These are phyloP conservation scores for Kazachstania bromeliacearum DNA, from an alignment of 805 yeast genomes.

Conservation along the genomic window DNA sequence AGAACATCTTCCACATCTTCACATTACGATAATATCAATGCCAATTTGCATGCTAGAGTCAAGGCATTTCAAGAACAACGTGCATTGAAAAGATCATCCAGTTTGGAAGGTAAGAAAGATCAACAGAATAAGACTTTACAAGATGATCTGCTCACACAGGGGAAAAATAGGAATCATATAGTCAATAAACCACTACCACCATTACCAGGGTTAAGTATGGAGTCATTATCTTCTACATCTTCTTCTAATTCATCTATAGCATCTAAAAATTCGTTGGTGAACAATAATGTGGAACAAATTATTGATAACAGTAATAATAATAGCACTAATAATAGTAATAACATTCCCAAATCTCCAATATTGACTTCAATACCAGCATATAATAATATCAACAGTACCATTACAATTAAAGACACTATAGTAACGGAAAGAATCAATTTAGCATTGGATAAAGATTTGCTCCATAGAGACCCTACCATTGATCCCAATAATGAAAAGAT, in stretches of 20 bases:
- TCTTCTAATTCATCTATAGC: constrained; percentile 1
- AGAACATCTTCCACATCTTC: constrained; percentile 23
- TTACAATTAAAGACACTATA: too few relatives aligned
- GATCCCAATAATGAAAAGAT: too few relatives aligned
- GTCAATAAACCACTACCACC: constrained; percentile 37
- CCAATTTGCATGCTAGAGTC: constrained; percentile 79
- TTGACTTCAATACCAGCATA: neutral
- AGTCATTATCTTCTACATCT: constrained; percentile 3
- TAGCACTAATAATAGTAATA: neutral
- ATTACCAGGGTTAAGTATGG: constrained; percentile 19
- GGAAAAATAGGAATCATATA: constrained; percentile 21
- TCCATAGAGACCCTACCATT: too few relatives aligned
- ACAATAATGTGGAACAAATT: neutral
- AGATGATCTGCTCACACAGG: neutral
- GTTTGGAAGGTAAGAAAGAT: constrained; percentile 10
- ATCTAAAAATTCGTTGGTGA: neutral
- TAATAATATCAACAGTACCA: too few relatives aligned
- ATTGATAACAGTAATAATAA: neutral
- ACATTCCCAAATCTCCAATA: neutral
- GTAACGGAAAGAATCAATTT: too few relatives aligned
- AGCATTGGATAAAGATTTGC: too few relatives aligned
- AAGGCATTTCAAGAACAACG: constrained; percentile 83
- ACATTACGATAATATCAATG: constrained; percentile 37
- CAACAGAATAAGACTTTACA: too few relatives aligned
- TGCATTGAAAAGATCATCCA: constrained; percentile 35